Evolutionary conservation across 192 early-diverging fungal genomes (phyloP), one percentile per base, ranked within the genome.

Genomic region (Coemansia sp.): DNA sequence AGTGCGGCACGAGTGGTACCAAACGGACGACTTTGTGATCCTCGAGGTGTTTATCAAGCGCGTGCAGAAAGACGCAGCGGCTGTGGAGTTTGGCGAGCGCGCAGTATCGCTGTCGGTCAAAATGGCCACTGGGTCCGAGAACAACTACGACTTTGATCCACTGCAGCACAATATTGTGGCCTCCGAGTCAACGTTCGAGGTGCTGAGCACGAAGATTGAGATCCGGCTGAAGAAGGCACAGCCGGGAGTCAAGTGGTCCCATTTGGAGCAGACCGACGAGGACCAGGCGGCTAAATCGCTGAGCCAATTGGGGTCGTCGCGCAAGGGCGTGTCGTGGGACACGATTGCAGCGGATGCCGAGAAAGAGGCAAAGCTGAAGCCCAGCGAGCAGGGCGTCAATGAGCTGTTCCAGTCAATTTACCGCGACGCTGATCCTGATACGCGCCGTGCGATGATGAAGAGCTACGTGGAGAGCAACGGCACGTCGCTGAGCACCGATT

Each of bases 131-230:
- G 93, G 93, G 11, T 84, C 90, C 7, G 94, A 95, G 39, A 95
- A 91, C 83, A 87, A 85, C 57, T 85, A 94, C n/a, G 94, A 96
- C 54, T 78, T 99, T 32, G 95, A 98, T 35, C 95, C 95, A 1
- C 75, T 99, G 24, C 78, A 86, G 51, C 90, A 93, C 59, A 73
- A 73, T 9, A 90, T 99, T 50, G 80, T 87, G 48, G 92, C 95
- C 3, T 54, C 63, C 1, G 85, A 88, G 64, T 88, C 85, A 60
- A 72, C 85, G 50, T 95, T 69, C 62, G 87, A 90, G 60, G 75
- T 98, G 3, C 74, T 99, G 18, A 89, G 89, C 20, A 99, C 96
- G 43, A 99, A 99, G 83, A 88, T 99, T 61, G 96, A 98, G 83
- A 86, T 99, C 39, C 85, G 80, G 52, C 60, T 97, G 64, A 92